Conservation (phyloP, 495 filamentous ascomycete species). For the Lentithecium fluviatile region DNA sequence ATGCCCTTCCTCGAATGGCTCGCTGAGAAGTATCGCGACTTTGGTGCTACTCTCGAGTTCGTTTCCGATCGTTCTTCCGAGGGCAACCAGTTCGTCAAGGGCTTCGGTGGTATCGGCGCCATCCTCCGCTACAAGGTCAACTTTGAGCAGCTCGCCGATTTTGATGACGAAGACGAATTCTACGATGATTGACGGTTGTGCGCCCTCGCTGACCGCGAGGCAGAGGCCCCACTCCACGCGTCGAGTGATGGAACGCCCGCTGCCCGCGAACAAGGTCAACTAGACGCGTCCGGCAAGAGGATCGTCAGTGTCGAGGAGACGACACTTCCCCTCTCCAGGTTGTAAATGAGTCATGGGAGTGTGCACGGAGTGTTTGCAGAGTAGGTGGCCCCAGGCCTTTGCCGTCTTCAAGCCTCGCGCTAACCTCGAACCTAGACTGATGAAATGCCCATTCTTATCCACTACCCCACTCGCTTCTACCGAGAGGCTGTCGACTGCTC, state of each 20-base stretch:
- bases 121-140: conserved; percentile 99
- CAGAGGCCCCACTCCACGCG: conserved; percentile 66
- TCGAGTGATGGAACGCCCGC: conserved; percentile 59
- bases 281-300: conserved; percentile 22
- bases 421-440: conserved; percentile 13
- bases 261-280: conserved; percentile 35
- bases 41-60: conserved; percentile 94
- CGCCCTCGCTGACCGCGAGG: conserved; percentile 89
- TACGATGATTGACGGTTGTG: conserved; percentile 98
- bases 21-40: conserved; percentile 95
- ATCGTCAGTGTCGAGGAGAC: conserved; percentile 1
- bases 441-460: conserved; percentile 25
- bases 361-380: conserved; percentile 19
- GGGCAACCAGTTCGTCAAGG: conserved; percentile 99
- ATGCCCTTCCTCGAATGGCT: conserved; percentile 97
- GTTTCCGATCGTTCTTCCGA: conserved; percentile 95
- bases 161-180: conserved; percentile 96
- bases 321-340: conserved; percentile 35
- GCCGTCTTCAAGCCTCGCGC: not conserved
- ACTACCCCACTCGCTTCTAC: conserved; percentile 28
- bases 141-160: conserved; percentile 96
- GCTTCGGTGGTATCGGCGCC: conserved; percentile 96
- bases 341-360: conserved; percentile 27
- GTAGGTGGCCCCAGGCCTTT: conserved; percentile 6
- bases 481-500: conserved; percentile 20